These are phyloP conservation scores for Plectosphaerella cucumerina DNA, from an alignment of 2,329 filamentous ascomycete species.

Conservation along the genomic window DNA sequence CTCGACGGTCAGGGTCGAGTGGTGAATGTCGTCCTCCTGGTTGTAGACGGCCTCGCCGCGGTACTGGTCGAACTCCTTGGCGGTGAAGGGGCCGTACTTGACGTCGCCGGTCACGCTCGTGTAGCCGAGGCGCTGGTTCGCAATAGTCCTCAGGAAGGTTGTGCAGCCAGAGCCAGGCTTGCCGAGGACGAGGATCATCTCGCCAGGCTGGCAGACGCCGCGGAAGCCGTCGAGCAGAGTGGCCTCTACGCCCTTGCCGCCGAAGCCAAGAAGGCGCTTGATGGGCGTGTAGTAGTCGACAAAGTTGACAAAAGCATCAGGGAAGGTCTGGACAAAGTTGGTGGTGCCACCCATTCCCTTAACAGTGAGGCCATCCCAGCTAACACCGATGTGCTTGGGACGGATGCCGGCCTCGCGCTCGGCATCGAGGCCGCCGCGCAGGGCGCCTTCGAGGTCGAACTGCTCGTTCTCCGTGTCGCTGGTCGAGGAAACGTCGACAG, in stretches of 20 bases:
- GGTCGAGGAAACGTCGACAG: conserved; percentile 26
- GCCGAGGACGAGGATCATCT: conserved; percentile 84
- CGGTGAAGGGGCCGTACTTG: conserved; percentile 68
- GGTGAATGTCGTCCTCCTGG: conserved; percentile 81
- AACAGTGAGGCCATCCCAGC: conserved; percentile 75
- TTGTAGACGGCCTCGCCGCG: conserved; percentile 83
- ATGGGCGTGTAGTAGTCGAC: conserved; percentile 69
- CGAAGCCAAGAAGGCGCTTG: conserved; percentile 58
- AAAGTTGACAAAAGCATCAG: conserved; percentile 71
- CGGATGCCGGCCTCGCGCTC: conserved; percentile 75
- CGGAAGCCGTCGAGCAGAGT: conserved; percentile 71
- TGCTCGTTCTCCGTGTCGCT: conserved; percentile 47
- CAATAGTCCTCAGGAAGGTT: conserved; percentile 64
- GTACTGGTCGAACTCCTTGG: conserved; percentile 68
- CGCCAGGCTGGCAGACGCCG: conserved; percentile 70
- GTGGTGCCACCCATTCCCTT: conserved; percentile 69
- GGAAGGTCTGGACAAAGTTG: conserved; percentile 72
- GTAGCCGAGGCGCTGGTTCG: conserved; percentile 60
- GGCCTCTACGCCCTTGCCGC: conserved; percentile 65
- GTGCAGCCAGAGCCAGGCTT: conserved; percentile 71
- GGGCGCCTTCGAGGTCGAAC: conserved; percentile 72
- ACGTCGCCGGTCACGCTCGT: conserved; percentile 63
- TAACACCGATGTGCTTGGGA: conserved; percentile 73
- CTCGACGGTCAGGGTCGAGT: conserved; percentile 79
- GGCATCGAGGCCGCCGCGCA: conserved; percentile 68